Evolutionary conservation across 192 early-diverging fungal species (phyloP), one percentile per base, ranked within the genome.

Genomic region (Coemansia reversa): DNA sequence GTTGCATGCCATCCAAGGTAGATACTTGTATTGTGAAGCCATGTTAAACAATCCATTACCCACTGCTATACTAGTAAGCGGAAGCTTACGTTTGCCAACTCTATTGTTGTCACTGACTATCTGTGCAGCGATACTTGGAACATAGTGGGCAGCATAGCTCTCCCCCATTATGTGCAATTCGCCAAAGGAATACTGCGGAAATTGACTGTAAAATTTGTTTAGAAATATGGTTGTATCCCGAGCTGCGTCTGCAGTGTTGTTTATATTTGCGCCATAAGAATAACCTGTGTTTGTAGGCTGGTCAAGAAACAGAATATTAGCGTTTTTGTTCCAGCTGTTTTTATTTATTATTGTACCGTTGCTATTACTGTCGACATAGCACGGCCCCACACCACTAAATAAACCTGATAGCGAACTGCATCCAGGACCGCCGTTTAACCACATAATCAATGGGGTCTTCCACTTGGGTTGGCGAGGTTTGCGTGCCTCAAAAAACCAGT

Each of bases 401-500:
- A 92, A 76, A 6, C 89, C 89, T 3, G 88, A 87, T 33, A 91
- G 65, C 2, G 88, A 93, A 49, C 85, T 86, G 76, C 92, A 92
- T 32, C 92, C 92, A 14, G 92, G 92, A 7, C 92, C 92, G 23
- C 91, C 91, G 51, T 93, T 93, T 24, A 91, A 70, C 84, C 88
- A 90, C 49, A 92, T 58, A 12, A 88, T 70, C 7, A 88, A 63
- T 6, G 95, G 95, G 58, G 93, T 91, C 42, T 49, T 42, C 48
- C 69, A 54, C 27, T 90, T 88, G 51, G 85, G 74, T 5, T 48
- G 19, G 11, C 35, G 58, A 0, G 29, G 47, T 60, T 82, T 80
- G 56, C 92, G 90, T 18, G 90, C 89, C 71, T 95, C 94, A 73
- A 98, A 97, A 83, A 98, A 96, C 90, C 92, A 94, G 75, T 91